Evolutionary conservation across 345 rosid species (phyloP).

Genomic region (Gossypium ekmanianum): DNA sequence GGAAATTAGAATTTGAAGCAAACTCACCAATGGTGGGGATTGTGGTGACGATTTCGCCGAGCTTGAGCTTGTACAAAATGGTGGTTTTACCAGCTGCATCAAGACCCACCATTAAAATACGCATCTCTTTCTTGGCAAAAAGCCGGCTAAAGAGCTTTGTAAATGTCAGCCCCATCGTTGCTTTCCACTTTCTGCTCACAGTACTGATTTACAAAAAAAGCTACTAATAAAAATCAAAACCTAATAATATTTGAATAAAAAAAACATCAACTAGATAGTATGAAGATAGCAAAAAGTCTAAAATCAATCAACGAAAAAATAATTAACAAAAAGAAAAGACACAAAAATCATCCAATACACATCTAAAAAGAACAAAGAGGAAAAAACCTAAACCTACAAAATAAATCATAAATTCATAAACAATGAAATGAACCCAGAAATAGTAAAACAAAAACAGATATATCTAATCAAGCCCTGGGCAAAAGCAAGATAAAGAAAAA

Average conservation of each 20-base stretch:
- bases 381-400: neutral
- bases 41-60: constrained; percentile 79
- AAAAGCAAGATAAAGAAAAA: neutral
- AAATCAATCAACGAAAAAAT: neutral
- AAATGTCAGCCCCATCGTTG: constrained; percentile 53
- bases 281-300: neutral
- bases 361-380: neutral
- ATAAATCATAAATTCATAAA: neutral
- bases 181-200: constrained; percentile 10
- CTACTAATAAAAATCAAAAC: neutral
- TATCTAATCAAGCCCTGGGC: neutral
- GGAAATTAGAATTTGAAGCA: neutral
- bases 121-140: too few relatives aligned
- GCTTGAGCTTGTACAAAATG: constrained; percentile 75
- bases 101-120: too few relatives aligned
- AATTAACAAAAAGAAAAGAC: neutral
- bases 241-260: neutral
- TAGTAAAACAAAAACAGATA: neutral
- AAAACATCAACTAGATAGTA: neutral
- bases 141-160: constrained; percentile 46
- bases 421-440: neutral
- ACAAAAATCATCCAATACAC: too few relatives aligned
- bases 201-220: neutral
- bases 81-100: constrained; percentile 29
- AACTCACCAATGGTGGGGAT: constrained; percentile 75